A percentile compares a stretch with the other conserved stretches of the same genome.
These are phyloP conservation scores for Mycena alexandri DNA, from an alignment of 768 basidiomycete genomes.

Conservation along the genomic window DNA sequence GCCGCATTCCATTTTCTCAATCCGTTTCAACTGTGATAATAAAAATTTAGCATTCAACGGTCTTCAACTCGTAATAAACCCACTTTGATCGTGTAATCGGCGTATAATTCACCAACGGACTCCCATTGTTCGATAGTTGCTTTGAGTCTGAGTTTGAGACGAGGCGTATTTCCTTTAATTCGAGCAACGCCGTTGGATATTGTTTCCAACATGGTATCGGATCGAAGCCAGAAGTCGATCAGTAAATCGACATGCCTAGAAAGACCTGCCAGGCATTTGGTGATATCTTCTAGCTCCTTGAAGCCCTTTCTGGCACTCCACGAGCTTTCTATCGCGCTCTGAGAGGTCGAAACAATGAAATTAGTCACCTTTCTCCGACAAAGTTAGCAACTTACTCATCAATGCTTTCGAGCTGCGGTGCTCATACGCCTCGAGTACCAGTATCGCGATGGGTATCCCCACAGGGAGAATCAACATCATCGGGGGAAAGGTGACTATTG, in stretches of 20 bases:
- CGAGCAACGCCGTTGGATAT: constrained; percentile 17
- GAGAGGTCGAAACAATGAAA: no score
- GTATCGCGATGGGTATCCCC: constrained; percentile 34
- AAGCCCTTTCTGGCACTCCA: constrained; percentile 11
- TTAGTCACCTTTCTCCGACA: no score
- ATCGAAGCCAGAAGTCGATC: constrained; percentile 24
- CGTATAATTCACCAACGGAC: constrained; percentile 11
- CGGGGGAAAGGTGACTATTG: constrained; percentile 35
- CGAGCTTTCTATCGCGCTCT: no score
- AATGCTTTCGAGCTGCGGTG: constrained; percentile 23
- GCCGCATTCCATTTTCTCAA: constrained; percentile 9
- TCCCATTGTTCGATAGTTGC: constrained; percentile 13
- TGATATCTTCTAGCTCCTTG: constrained; percentile 7
- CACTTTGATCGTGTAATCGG: constrained; percentile 14
- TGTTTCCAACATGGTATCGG: constrained; percentile 33
- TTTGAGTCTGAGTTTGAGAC: constrained; percentile 28
- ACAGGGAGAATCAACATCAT: constrained; percentile 36
- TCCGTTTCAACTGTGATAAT: constrained; percentile 19
- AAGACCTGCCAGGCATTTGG: background rate
- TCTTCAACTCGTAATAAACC: no score
- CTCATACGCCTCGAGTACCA: constrained; percentile 35
- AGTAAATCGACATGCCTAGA: constrained; percentile 9
- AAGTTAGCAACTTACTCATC: constrained; percentile 30
- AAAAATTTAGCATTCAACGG: no score
- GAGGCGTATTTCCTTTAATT: constrained; percentile 7